phyloP scores from a whole-genome alignment of 192 early-diverging fungal species.

The Thoreauomyces humboldtii region DNA sequence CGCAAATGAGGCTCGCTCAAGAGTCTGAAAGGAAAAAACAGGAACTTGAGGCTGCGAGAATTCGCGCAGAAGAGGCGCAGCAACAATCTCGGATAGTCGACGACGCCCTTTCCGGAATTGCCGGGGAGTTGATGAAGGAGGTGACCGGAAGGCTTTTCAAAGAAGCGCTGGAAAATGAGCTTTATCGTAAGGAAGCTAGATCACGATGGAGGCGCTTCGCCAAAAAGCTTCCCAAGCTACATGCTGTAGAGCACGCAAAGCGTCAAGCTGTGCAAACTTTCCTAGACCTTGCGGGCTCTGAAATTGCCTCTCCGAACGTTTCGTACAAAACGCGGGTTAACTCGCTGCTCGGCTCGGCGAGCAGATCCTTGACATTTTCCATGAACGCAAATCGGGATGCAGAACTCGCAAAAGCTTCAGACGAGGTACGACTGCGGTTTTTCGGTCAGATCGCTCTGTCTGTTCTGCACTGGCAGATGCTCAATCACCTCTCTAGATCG shows the following conservation, averaged over 20 bases:
- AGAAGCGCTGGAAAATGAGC: not conserved
- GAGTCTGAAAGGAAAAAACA: not conserved
- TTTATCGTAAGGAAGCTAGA: not conserved
- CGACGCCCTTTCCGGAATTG: no score
- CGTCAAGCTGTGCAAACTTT: not conserved
- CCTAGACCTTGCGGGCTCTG: constrained; percentile 12
- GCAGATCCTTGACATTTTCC: not conserved
- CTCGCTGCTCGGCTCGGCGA: no score
- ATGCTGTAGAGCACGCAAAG: constrained; percentile 3
- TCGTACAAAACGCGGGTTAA: no score
- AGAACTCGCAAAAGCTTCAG: not conserved
- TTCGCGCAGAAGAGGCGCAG: not conserved
- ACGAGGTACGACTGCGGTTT: constrained; percentile 1
- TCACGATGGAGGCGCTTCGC: constrained; percentile 5
- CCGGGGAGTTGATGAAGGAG: not conserved
- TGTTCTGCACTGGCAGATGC: not conserved
- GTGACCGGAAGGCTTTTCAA: not conserved
- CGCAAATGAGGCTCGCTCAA: not conserved
- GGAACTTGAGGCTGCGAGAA: constrained; percentile 2
- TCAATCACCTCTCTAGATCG: constrained; percentile 5
- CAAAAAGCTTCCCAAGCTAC: not conserved
- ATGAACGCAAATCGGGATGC: not conserved
- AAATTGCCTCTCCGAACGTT: constrained; percentile 13
- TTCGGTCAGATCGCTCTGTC: not conserved
- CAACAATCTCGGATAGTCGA: no score